These are phyloP conservation scores for Porpolomopsis calyptriformis DNA, from an alignment of 768 basidiomycete species.

Conservation along the genomic window DNA sequence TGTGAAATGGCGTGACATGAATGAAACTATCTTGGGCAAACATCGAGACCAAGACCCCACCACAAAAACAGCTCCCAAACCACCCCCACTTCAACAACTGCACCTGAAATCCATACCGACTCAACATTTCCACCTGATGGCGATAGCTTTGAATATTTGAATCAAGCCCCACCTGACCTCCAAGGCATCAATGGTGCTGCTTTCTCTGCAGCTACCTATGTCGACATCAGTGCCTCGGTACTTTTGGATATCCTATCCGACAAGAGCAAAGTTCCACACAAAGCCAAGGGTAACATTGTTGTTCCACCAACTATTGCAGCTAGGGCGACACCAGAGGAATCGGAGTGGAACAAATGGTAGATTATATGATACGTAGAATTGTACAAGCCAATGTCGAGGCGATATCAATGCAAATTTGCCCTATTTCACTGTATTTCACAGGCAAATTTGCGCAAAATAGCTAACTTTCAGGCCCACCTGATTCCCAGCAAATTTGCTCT, in stretches of 20 bases:
- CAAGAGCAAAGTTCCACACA: too few species aligned
- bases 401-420: too few species aligned
- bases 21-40: not conserved
- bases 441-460: too few species aligned
- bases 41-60: not conserved
- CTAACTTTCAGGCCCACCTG: too few species aligned
- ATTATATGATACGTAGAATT: too few species aligned
- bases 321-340: too few species aligned
- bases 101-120: not conserved
- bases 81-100: not conserved
- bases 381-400: too few species aligned
- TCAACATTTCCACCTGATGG: not conserved
- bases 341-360: too few species aligned
- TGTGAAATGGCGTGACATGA: constrained; percentile 3
- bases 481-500: too few species aligned
- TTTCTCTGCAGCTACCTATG: not conserved
- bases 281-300: too few species aligned
- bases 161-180: not conserved
- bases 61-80: not conserved
- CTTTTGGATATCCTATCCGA: constrained; percentile 2
- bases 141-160: not conserved
- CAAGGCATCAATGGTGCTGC: not conserved
- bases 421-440: too few species aligned
- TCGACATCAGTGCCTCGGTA: not conserved
- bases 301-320: too few species aligned